phyloP scores from a whole-genome alignment of 768 basidiomycete species.

The Xerocomus spinulosus region DNA sequence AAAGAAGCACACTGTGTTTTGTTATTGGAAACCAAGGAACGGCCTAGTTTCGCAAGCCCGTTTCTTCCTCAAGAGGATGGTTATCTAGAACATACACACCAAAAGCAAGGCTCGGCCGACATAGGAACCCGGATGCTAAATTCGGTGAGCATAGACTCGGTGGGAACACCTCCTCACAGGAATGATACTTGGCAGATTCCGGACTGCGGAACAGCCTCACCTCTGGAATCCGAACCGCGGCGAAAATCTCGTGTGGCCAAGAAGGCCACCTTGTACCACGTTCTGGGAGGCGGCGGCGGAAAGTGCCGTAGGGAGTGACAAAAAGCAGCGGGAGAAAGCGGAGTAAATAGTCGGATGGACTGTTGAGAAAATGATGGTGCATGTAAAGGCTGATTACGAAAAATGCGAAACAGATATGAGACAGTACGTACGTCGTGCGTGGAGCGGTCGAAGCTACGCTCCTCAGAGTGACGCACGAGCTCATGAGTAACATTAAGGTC shows the following conservation, averaged over 20 bases:
- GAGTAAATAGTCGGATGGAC: not conserved
- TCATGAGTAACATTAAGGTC: constrained; percentile 8
- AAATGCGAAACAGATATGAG: not conserved
- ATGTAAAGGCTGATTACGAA: not conserved
- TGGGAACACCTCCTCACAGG: not conserved
- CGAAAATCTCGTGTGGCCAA: not conserved
- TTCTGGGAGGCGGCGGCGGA: not conserved
- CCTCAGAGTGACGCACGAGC: not conserved
- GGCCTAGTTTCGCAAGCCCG: not conserved
- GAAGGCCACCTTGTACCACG: not conserved
- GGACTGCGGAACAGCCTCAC: not conserved
- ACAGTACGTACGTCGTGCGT: not conserved
- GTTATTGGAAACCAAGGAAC: too few relatives aligned
- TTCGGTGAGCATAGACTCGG: not conserved
- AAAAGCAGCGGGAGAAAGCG: not conserved
- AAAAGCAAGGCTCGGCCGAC: not conserved
- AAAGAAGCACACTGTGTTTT: not conserved
- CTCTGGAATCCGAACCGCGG: not conserved
- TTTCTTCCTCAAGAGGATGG: not conserved
- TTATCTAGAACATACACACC: not conserved
- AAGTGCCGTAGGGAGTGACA: not conserved
- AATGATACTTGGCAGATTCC: not conserved
- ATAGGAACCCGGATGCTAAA: not conserved
- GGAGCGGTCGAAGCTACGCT: not conserved
- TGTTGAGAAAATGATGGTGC: not conserved